Evolutionary conservation across 768 basidiomycete genomes (phyloP).

Genomic region (Lentinula sp.): DNA sequence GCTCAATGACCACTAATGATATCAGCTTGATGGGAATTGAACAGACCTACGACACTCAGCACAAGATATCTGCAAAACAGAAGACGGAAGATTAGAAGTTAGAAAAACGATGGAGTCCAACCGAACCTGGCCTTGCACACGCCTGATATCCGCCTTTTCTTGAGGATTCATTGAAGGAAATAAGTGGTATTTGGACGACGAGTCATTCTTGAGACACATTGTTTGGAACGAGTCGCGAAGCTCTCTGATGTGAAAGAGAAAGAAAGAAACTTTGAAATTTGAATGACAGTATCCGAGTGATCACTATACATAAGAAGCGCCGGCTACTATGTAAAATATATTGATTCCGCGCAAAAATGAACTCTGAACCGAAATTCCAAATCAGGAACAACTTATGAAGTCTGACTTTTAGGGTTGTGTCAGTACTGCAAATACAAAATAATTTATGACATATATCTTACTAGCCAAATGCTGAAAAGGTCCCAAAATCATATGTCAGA

Average conservation of each 20-base stretch:
- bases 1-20: neutral
- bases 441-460: too few species aligned
- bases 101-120: neutral
- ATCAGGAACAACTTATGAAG: too few species aligned
- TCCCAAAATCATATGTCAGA: too few species aligned
- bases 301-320: too few species aligned
- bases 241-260: neutral
- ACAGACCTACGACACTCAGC: slow-evolving; percentile 35
- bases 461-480: too few species aligned
- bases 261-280: neutral
- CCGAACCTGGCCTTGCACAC: neutral
- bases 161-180: neutral
- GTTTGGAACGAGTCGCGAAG: neutral
- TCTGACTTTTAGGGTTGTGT: too few species aligned
- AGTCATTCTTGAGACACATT: neutral
- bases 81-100: neutral
- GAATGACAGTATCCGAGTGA: too few species aligned
- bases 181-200: neutral
- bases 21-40: neutral
- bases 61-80: neutral
- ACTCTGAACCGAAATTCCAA: too few species aligned
- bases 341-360: too few species aligned
- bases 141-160: neutral
- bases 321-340: too few species aligned
- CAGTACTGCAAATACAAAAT: too few species aligned